A percentile compares a stretch with the other conserved stretches of the same genome.
phyloP scores from a whole-genome alignment of 495 filamentous ascomycete genomes.

The Pseudotulostoma volvatum region DNA sequence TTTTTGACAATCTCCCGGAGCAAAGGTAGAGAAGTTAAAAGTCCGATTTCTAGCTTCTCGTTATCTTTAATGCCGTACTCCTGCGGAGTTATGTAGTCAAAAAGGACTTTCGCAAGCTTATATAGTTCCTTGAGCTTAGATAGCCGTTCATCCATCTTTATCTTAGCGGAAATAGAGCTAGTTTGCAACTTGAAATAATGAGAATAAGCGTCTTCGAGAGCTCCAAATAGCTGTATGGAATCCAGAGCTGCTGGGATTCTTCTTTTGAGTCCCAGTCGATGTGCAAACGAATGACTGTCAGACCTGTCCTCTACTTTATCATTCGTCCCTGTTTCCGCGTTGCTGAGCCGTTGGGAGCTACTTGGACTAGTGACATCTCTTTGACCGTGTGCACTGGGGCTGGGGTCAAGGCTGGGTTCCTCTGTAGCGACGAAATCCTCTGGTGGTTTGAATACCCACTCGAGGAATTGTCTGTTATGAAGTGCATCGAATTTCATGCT shows the following conservation, averaged over 20 bases:
- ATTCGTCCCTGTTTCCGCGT: constrained; percentile 9
- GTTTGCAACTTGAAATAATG: constrained; percentile 81
- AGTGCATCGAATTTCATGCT: constrained; percentile 99
- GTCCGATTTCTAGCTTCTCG: constrained; percentile 94
- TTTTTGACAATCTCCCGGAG: constrained; percentile 92
- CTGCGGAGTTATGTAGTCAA: constrained; percentile 96
- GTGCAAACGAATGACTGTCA: constrained; percentile 26
- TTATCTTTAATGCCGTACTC: constrained; percentile 90
- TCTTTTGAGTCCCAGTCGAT: constrained; percentile 33
- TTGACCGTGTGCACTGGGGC: constrained; percentile 13
- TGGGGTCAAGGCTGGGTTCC: constrained; percentile 21
- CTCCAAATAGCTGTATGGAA: constrained; percentile 27
- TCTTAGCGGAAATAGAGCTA: constrained; percentile 59
- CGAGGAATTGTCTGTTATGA: constrained; percentile 91
- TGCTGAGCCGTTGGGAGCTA: constrained; percentile 5
- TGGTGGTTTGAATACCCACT: constrained; percentile 88
- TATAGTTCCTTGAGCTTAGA: constrained; percentile 84
- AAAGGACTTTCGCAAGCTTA: constrained; percentile 80
- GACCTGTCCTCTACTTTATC: constrained; percentile 20
- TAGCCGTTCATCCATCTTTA: constrained; percentile 69
- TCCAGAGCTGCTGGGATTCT: constrained; percentile 23
- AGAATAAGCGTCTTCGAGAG: constrained; percentile 32
- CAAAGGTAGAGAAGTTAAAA: constrained; percentile 80
- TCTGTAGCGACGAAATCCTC: constrained; percentile 50
- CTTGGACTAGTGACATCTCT: constrained; percentile 17